Evolutionary conservation across 768 basidiomycete species (phyloP), one percentile per base, ranked within the genome.

Genomic region (Russula vinacea): DNA sequence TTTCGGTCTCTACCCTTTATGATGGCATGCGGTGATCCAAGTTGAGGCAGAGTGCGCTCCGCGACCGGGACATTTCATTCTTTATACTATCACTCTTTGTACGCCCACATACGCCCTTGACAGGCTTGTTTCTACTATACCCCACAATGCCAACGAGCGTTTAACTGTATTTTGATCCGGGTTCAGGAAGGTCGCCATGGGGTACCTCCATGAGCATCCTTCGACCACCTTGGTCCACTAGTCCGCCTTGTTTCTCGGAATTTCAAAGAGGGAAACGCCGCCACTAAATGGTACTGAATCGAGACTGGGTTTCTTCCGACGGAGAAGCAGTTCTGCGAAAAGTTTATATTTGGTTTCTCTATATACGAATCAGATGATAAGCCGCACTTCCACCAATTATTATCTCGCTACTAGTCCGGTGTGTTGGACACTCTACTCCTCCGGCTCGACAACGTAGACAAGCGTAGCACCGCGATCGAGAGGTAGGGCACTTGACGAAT

Each of bases 1-100:
- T 42, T 24, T 22, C 3, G 16, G 17, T 8, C 49, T 49, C 10
- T 24, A 5, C n/a, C 5, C 35, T 35, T 5, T n/a, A 32, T 10
- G 22, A 17, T 32, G 14, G n/a, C 22, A 24, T 29, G 42, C 8
- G 2, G 33, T 22, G 52, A 54, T 35, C 13, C 2, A 29, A 29
- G 29, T 29, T 29, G 11, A 49, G 49, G 49, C 8, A 33, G 60
- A 45, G 17, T 49, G 14, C 55, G 45, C 45, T 49, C 24, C 33
- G 33, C 39, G 39, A 47, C 51, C 39, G 37, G 52, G 24, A 59
- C n/a, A 58, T 35, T 55, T 60, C 63, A 59, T 32, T 64, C 64
- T 50, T 54, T 65, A 42, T 49, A 56, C 39, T 45, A 17, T 26
- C 64, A 50, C 49, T 65, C 64, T 56, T 64, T 64, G 52, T 45